Conservation (phyloP, 169 alveolate genomes). For the Plasmodium relictum region DNA sequence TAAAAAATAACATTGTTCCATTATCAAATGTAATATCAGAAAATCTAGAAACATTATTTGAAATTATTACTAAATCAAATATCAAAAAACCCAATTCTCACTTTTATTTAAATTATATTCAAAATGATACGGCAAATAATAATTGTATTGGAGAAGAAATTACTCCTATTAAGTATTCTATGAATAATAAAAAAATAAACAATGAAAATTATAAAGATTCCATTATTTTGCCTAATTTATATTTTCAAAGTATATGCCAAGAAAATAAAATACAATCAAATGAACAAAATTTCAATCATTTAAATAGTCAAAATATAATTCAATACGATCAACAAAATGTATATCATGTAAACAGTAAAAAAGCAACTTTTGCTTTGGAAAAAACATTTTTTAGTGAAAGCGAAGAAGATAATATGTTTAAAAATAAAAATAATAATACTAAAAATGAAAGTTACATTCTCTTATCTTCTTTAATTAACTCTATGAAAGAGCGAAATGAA, state of each 20-base stretch:
- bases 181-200: not conserved
- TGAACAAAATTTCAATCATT: not conserved
- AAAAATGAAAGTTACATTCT: not conserved
- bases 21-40: constrained; percentile 37
- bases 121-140: constrained; percentile 6
- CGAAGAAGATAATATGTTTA: not conserved
- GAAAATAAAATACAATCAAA: too few relatives aligned
- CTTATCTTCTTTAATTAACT: constrained; percentile 23
- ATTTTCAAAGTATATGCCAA: constrained; percentile 52
- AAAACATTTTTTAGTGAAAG: constrained; percentile 39
- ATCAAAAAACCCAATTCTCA: constrained; percentile 19
- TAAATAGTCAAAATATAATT: not conserved
- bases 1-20: constrained; percentile 63
- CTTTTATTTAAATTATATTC: constrained; percentile 29
- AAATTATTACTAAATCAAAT: constrained; percentile 42
- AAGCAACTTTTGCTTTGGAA: constrained; percentile 33
- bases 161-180: not conserved
- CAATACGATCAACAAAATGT: not conserved
- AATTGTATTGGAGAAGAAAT: constrained; percentile 15
- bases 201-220: not conserved
- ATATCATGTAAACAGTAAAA: not conserved
- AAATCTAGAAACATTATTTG: constrained; percentile 58
- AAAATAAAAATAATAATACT: not conserved
- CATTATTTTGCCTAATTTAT: constrained; percentile 24
- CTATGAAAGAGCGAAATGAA: constrained; percentile 8